phyloP scores from a whole-genome alignment of 2,329 filamentous ascomycete species.

The Fusarium haematococcum region DNA sequence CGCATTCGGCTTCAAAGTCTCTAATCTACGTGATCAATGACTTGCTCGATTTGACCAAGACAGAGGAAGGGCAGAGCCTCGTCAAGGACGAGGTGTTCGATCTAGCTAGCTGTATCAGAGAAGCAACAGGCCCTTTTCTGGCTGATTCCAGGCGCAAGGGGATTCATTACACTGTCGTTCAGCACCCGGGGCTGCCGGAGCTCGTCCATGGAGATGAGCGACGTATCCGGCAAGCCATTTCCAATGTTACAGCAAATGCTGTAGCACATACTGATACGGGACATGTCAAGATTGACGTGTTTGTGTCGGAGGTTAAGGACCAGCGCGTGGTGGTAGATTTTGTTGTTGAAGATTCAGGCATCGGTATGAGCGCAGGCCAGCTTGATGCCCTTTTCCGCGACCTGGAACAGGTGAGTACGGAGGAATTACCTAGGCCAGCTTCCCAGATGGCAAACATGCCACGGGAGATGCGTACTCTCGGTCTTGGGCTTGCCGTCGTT shows the following conservation, averaged over 20 bases:
- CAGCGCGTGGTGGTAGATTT: conserved; percentile 77
- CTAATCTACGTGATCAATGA: conserved; percentile 96
- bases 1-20: conserved; percentile 91
- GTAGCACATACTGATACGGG: conserved; percentile 80
- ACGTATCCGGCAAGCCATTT: conserved; percentile 83
- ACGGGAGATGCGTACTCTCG: conserved; percentile 65
- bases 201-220: conserved; percentile 83
- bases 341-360: conserved; percentile 79
- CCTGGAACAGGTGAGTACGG: conserved; percentile 67
- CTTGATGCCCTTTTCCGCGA: conserved; percentile 69
- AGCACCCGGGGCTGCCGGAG: conserved; percentile 76
- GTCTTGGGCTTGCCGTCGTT: conserved; percentile 89
- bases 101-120: conserved; percentile 75
- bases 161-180: conserved; percentile 75
- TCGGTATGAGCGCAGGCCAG: conserved; percentile 74
- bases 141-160: conserved; percentile 81
- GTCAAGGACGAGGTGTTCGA: conserved; percentile 87
- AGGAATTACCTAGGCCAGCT: conserved; percentile 49
- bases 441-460: conserved; percentile 45
- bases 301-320: conserved; percentile 66
- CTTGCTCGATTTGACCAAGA: conserved; percentile 87
- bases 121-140: conserved; percentile 80
- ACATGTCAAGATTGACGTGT: conserved; percentile 77
- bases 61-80: conserved; percentile 82
- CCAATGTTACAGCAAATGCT: conserved; percentile 87